phyloP scores from a whole-genome alignment of 495 filamentous ascomycete genomes.

The Daldinia caldariorum region DNA sequence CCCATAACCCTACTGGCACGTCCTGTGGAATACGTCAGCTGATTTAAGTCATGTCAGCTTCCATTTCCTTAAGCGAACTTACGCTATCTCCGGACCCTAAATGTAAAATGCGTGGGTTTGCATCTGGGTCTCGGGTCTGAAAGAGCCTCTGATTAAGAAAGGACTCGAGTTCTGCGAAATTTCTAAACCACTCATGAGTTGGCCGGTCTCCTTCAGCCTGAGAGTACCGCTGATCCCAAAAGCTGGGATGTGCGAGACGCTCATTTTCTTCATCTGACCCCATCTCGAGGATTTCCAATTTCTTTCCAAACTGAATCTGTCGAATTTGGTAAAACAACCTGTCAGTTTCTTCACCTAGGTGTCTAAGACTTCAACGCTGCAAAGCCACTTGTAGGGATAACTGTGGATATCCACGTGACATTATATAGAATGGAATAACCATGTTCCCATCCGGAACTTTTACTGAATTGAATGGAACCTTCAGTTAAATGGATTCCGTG shows the following conservation, averaged over 20 bases:
- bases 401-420: constrained; percentile 1
- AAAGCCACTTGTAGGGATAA: background rate
- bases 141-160: constrained; percentile 61
- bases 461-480: too few relatives aligned
- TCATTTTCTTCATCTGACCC: constrained; percentile 27
- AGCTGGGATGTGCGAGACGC: constrained; percentile 55
- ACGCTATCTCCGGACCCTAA: constrained; percentile 70
- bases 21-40: constrained; percentile 49
- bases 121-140: constrained; percentile 31
- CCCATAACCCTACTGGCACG: constrained; percentile 59
- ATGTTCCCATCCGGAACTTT: background rate
- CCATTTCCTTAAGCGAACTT: constrained; percentile 24
- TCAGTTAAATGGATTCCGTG: too few relatives aligned
- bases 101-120: constrained; percentile 59
- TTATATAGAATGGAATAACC: background rate
- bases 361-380: background rate
- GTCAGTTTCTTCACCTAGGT: too few relatives aligned
- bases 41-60: background rate
- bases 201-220: constrained; percentile 43
- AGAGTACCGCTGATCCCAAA: constrained; percentile 64
- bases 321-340: too few relatives aligned
- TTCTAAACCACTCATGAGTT: constrained; percentile 64
- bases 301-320: background rate
- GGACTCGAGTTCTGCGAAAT: constrained; percentile 57
- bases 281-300: background rate